Base-by-base conservation (phyloP, 257 asterid species). In the Coffea canephora region DNA sequence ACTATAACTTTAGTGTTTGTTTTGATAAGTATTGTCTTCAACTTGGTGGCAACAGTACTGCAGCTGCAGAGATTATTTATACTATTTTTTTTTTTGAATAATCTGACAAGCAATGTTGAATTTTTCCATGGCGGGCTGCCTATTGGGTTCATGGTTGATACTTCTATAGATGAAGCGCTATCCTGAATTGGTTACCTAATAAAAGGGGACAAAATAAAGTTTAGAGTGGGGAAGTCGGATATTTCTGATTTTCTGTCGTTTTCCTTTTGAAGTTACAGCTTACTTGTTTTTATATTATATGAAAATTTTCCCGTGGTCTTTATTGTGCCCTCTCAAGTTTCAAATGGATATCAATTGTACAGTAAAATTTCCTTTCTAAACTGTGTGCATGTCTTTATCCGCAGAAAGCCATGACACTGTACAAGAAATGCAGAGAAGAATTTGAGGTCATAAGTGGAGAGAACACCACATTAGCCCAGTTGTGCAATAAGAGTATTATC, bases 401-500 rank as follows among this genome's bases (percentile, higher is more conserved):
- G 88, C 94, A 95, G 99, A 93, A 88, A 89, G 93, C 98, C 54
- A 79, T 91, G 85, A 81, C 90, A 21, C 96, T 92, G 48, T 95
- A 95, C 82, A 87, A 87, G 88, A 87, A 86, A 86, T 90, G 88
- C 85, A 89, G 82, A 80, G 92, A 82, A 18, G 82, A 80, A 57
- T 31, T 69, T 73, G 39, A 50, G 79, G 83, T 82, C 80, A 73
- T 80, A 71, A 65, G 74, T 75, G 85, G 82, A 25, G 87, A 79
- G 85, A 84, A 81, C 73, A 73, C 52, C 69, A 55, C 81, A 71
- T n/a, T 79, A 50, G 41, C 65, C 62, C 69, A 77, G 54, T 54
- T 59, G 79, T 74, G 83, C 65, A 74, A 69, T 15, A 82, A 79
- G 77, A 54, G 48, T 69, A 27, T 72, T 74, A 71, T 82, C 49